Percentiles rank a stretch among this genome's conserved stretches.
These are phyloP conservation scores for Paramecium sonneborni DNA, from an alignment of 73 alveolate species.

Conservation along the genomic window DNA sequence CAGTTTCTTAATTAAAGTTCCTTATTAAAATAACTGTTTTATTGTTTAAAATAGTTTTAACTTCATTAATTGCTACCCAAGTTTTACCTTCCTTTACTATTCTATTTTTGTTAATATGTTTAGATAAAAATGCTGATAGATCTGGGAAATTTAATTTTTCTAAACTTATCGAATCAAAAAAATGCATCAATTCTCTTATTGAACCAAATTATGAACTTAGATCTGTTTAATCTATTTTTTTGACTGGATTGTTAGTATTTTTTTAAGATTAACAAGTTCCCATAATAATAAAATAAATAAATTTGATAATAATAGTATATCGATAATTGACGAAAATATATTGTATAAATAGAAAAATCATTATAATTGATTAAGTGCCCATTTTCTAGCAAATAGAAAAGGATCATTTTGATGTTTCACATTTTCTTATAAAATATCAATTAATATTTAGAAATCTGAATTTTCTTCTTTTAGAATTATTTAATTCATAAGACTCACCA, in stretches of 20 bases:
- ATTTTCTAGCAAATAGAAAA: conserved; percentile 13
- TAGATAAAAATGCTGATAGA: background rate
- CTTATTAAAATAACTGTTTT: background rate
- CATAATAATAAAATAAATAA: background rate
- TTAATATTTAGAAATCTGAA: background rate
- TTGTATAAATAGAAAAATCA: background rate
- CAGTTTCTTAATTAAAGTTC: conserved; percentile 31
- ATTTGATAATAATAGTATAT: background rate
- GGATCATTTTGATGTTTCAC: conserved; percentile 39
- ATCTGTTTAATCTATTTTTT: background rate
- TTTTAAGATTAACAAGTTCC: conserved; percentile 27
- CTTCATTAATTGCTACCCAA: conserved; percentile 29
- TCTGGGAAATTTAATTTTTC: conserved; percentile 10
- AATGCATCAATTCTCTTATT: background rate
- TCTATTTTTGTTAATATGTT: background rate
- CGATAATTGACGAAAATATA: background rate
- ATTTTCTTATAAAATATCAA: conserved; percentile 8
- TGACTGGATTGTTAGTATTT: background rate
- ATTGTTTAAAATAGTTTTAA: background rate
- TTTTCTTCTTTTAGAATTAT: background rate
- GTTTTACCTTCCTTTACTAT: background rate
- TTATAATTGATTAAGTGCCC: background rate
- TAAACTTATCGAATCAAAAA: background rate
- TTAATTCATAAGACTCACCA: background rate
- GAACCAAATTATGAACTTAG: background rate